Evolutionary conservation across 305 asterid genomes (phyloP).

Genomic region (Fraxinus greggii): DNA sequence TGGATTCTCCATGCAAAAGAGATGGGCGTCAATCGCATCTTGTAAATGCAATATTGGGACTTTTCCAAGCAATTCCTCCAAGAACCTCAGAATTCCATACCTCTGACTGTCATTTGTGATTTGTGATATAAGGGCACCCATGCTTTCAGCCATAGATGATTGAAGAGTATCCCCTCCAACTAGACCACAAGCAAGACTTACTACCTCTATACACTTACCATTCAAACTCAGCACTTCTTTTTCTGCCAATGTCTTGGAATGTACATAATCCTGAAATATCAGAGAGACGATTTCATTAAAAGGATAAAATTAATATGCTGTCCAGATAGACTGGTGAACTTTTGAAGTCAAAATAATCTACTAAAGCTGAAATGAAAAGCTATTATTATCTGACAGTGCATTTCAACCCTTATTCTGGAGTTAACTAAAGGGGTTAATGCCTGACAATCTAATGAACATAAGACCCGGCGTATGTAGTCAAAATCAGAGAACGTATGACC

Average conservation of each 20-base stretch:
- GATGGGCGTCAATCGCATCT: constrained; percentile 53
- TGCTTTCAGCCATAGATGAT: constrained; percentile 26
- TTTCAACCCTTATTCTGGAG: not conserved
- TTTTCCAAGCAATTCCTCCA: constrained; percentile 53
- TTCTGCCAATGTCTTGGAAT: constrained; percentile 57
- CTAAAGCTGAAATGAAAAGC: not conserved
- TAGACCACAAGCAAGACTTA: constrained; percentile 46
- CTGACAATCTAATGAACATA: not conserved
- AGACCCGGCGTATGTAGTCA: not conserved
- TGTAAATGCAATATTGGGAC: constrained; percentile 48
- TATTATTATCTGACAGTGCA: not conserved
- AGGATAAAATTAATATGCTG: not conserved
- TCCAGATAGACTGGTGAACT: not conserved
- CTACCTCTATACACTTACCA: constrained; percentile 42
- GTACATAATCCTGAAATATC: constrained; percentile 36
- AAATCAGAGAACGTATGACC: not conserved
- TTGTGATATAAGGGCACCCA: constrained; percentile 28
- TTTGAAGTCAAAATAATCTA: not conserved
- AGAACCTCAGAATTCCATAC: constrained; percentile 31
- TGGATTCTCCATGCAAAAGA: constrained; percentile 45
- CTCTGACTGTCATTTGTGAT: not conserved
- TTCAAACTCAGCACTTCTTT: constrained; percentile 44
- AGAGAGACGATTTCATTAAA: not conserved
- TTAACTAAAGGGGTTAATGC: not conserved
- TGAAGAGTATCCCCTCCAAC: constrained; percentile 55